Evolutionary conservation across 2,329 filamentous ascomycete genomes (phyloP), one percentile per base, ranked within the genome.

Genomic region (Stenocarpella maydis): DNA sequence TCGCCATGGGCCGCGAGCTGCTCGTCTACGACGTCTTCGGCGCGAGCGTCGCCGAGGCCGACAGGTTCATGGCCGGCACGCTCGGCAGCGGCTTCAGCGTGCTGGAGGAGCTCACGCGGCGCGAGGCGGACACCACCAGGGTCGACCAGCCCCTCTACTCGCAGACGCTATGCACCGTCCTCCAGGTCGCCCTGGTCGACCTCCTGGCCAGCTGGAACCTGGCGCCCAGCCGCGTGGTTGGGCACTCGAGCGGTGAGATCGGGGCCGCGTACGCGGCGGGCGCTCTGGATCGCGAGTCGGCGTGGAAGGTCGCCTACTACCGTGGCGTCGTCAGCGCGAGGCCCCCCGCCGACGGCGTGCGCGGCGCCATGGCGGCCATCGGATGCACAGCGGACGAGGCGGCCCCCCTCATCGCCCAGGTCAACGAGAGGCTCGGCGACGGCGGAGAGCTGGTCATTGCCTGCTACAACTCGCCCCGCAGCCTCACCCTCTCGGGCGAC

Each of bases 141-240:
- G 61, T 80, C 9, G 69, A 76, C 65, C 73, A 77, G 15, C 73
- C 76, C 0, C 71, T 75, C 39, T 72, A 79, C 61, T 75, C 75
- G 26, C 63, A 67, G 64, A 53, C 68, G 21, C 21, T 79, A 4
- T 80, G 76, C 67, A 80, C 78, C 9, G 79, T 78, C 3, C 39
- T 82, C 6, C 81, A 82, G 68, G 71, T 82, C n/a, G 78, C 68
- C 14, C 60, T 82, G 9, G 74, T 80, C 1, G 73, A 78, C 26
- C 69, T 79, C 1, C 72, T 81, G 37, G 31, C 24, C 12, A 50
- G 49, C 21, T 71, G 69, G 45, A 72, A 72, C 53, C 70, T 76
- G 67, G 34, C 12, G 8, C 73, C 74, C 17, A 67, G 53, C 15
- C 70, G 69, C 3, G 74, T 77, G 53, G 21, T 73, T 47, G 53